Conservation (phyloP, 2,329 filamentous ascomycete genomes). For the Fusarium camptoceras region DNA sequence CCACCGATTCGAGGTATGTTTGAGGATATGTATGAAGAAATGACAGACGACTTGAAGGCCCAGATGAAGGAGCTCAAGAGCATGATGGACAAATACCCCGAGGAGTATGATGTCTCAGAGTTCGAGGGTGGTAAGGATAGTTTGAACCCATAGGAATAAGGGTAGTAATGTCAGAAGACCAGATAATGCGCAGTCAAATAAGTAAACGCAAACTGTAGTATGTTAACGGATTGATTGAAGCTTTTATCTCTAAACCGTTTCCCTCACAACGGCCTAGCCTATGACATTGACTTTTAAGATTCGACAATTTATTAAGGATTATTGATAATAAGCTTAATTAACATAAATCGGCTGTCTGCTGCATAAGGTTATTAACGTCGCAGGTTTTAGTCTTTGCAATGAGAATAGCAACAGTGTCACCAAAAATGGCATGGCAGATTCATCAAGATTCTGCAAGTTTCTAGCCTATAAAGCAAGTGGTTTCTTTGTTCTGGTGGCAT, state of each 20-base stretch:
- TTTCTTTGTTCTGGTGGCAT: background rate
- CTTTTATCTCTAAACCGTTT: background rate
- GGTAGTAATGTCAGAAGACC: background rate
- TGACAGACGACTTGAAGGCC: constrained; percentile 80
- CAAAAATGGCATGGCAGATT: background rate
- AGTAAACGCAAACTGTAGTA: background rate
- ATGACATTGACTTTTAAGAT: background rate
- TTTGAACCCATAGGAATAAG: constrained; percentile 55
- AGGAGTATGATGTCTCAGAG: constrained; percentile 86
- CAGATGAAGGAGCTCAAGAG: constrained; percentile 80
- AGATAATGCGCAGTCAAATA: background rate
- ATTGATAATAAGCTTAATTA: background rate
- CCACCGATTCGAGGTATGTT: constrained; percentile 80
- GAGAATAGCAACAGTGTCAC: background rate
- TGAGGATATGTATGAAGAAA: constrained; percentile 87
- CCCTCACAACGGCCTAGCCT: background rate
- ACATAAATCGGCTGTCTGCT: background rate
- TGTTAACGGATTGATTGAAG: background rate
- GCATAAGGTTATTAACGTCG: background rate
- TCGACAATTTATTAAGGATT: background rate
- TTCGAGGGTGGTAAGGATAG: constrained; percentile 80
- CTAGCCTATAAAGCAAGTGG: background rate
- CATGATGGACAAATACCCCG: constrained; percentile 86
- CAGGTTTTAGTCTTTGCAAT: background rate
- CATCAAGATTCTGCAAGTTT: background rate